A percentile compares a stretch with the other conserved stretches of the same genome.
Evolutionary conservation across 345 rosid genomes (phyloP).

Genomic region (Populus davidiana): DNA sequence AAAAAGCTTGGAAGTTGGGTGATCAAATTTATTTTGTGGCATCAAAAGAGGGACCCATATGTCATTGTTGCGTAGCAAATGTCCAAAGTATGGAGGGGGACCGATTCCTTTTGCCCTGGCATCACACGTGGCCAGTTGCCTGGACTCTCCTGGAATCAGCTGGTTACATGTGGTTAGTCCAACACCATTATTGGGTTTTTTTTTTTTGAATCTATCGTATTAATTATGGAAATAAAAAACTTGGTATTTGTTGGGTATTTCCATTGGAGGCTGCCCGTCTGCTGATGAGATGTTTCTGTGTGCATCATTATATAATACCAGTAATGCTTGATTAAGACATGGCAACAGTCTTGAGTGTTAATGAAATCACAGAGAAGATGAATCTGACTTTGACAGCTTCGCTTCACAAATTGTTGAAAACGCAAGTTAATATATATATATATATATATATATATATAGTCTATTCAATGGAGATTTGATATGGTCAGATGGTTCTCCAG

Average conservation of each 20-base stretch:
- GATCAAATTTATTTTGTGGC: constrained; percentile 14
- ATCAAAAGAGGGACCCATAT: constrained; percentile 21
- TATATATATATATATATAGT: not conserved
- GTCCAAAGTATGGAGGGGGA: constrained; percentile 33
- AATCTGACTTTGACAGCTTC: constrained; percentile 23
- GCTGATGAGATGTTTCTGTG: not conserved
- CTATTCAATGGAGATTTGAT: not conserved
- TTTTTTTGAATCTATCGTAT: not conserved
- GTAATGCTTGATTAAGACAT: constrained; percentile 13
- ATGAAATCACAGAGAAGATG: constrained; percentile 11
- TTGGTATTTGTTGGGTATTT: not conserved
- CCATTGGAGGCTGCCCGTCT: constrained; percentile 2
- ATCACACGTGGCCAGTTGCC: constrained; percentile 41
- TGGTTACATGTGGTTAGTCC: not conserved
- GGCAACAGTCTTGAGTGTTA: constrained; percentile 15
- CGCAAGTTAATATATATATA: not conserved
- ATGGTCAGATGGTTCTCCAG: constrained; percentile 18
- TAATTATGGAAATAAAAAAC: not conserved
- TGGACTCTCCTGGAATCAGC: constrained; percentile 20
- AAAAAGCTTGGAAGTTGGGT: not conserved
- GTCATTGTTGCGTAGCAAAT: constrained; percentile 28
- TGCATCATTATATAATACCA: too few species aligned
- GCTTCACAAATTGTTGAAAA: constrained; percentile 14
- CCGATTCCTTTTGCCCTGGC: constrained; percentile 34
- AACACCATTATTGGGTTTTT: not conserved